Percentiles rank a stretch among this genome's conserved stretches.
These are phyloP conservation scores for Telfairia occidentalis DNA, from an alignment of 331 rosid genomes.

Conservation along the genomic window DNA sequence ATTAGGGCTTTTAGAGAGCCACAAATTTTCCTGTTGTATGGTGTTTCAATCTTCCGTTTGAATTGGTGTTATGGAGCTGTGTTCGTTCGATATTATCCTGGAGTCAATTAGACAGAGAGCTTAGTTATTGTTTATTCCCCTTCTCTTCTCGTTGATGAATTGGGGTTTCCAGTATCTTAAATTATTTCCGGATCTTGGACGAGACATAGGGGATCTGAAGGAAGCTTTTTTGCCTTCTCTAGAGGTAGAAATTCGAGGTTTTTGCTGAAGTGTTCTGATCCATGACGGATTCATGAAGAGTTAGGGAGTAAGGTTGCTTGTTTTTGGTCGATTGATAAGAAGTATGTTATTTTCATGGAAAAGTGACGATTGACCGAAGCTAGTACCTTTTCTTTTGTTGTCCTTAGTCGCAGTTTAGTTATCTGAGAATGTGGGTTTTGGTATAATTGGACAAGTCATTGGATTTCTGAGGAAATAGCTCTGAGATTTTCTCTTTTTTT, in stretches of 20 bases:
- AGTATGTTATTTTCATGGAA: background rate
- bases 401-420: background rate
- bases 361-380: background rate
- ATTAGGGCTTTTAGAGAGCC: slow-evolving; percentile 4
- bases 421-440: background rate
- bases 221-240: no score
- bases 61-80: background rate
- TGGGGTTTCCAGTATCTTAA: background rate
- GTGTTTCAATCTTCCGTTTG: background rate
- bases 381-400: background rate
- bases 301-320: background rate
- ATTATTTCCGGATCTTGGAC: slow-evolving; percentile 1
- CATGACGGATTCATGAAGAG: background rate
- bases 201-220: background rate
- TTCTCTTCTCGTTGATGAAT: background rate
- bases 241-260: background rate
- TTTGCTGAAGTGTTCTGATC: background rate
- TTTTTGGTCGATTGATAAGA: background rate
- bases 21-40: background rate
- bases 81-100: background rate
- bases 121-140: background rate
- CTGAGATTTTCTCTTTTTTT: background rate
- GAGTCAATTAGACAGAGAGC: background rate
- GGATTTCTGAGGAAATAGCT: background rate
- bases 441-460: background rate